These are phyloP conservation scores for Postia placenta DNA, from an alignment of 768 basidiomycete genomes.

Conservation along the genomic window DNA sequence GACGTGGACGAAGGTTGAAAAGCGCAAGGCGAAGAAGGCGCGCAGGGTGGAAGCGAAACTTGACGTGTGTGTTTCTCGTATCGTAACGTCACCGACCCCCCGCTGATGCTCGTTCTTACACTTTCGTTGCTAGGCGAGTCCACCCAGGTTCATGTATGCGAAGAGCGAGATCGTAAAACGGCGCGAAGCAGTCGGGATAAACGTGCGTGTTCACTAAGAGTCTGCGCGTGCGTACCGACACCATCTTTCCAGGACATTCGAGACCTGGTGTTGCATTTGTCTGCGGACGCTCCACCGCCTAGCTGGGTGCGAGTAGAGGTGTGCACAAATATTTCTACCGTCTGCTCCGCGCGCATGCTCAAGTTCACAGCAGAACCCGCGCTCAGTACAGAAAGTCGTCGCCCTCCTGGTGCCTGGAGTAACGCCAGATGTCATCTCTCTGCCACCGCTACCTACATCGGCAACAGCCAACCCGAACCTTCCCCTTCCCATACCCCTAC, in stretches of 20 bases:
- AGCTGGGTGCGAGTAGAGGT: constrained; percentile 87
- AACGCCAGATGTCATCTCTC: constrained; percentile 61
- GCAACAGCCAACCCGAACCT: constrained; percentile 53
- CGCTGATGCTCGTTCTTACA: neutral
- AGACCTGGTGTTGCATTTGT: constrained; percentile 76
- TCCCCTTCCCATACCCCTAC: constrained; percentile 42
- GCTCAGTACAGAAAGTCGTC: constrained; percentile 72
- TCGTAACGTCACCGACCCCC: neutral
- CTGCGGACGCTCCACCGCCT: constrained; percentile 78
- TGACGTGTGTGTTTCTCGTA: constrained; percentile 46
- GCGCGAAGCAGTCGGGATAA: constrained; percentile 72
- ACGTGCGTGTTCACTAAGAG: no score
- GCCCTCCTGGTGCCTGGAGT: constrained; percentile 83
- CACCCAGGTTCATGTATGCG: constrained; percentile 77
- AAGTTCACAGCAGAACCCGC: constrained; percentile 51
- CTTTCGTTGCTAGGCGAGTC: constrained; percentile 32
- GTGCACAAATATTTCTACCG: constrained; percentile 15
- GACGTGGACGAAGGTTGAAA: constrained; percentile 68
- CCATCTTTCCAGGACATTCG: constrained; percentile 74
- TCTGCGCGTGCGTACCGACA: no score
- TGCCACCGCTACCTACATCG: constrained; percentile 67
- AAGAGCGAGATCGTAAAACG: constrained; percentile 70
- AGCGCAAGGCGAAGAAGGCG: constrained; percentile 64
- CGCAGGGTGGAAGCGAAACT: constrained; percentile 50
- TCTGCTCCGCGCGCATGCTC: neutral